phyloP scores from a whole-genome alignment of 148 eudicot species.

The Beta vulgaris region DNA sequence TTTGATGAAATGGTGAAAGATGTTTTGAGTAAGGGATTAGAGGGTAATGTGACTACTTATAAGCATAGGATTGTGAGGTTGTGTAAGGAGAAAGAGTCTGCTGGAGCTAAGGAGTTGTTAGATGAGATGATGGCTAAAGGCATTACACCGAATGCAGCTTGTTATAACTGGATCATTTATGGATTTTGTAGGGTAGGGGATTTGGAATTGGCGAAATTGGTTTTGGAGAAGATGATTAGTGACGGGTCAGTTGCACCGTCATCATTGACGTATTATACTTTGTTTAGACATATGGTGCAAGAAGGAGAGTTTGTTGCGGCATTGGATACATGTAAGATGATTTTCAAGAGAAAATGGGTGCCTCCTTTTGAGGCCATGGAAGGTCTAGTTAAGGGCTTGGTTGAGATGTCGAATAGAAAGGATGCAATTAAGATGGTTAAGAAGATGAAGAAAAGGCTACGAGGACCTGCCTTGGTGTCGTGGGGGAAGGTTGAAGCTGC shows the following conservation, averaged over 20 bases:
- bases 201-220: constrained; percentile 29
- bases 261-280: constrained; percentile 27
- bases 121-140: constrained; percentile 34
- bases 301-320: constrained; percentile 34
- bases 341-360: constrained; percentile 26
- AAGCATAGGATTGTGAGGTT: constrained; percentile 31
- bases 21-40: constrained; percentile 24
- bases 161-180: constrained; percentile 30
- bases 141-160: constrained; percentile 28
- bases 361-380: constrained; percentile 35
- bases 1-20: constrained; percentile 33
- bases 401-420: constrained; percentile 18
- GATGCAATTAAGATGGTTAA: constrained; percentile 32
- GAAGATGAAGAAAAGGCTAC: constrained; percentile 27
- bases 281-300: constrained; percentile 34
- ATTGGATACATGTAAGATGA: constrained; percentile 31
- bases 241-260: constrained; percentile 29
- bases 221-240: constrained; percentile 26
- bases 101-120: constrained; percentile 32
- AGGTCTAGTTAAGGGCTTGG: constrained; percentile 31
- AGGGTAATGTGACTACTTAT: constrained; percentile 28
- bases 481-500: constrained; percentile 35
- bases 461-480: constrained; percentile 28
- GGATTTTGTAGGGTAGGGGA: constrained; percentile 35
- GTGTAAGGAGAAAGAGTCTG: constrained; percentile 28